Base-by-base conservation (phyloP, 2,329 filamentous ascomycete species). In the Dothidotthia symphoricarpi region DNA sequence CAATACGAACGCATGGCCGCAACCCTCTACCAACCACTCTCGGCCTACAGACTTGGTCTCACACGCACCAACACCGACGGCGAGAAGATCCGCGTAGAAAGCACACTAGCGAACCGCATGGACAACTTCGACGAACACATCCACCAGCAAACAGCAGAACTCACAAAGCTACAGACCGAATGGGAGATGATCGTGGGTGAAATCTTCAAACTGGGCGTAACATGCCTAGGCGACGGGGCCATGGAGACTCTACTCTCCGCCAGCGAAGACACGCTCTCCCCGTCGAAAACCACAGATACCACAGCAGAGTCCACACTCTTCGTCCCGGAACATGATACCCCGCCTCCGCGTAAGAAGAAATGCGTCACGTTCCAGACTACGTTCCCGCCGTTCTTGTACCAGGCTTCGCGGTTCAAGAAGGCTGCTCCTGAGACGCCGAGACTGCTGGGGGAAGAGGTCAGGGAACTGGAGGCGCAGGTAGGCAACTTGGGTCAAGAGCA, bases 161-260 rank as follows among this genome's bases (percentile, higher is more conserved):
- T 66, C 4, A 28, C 39, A 9, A 34, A 30, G 8, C 28, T 67
- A 22, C 47, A 58, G 13, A 42, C 30, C 8, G 37, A 55, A 19
- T 67, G 64, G 63, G 53, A 60, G 32, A 24, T 15, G 0, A 35
- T 57, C 2, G 40, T 59, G 3, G 53, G 53, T 14, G 59, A 66
- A 42, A 59, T 66, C 13, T 62, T 53, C 49, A 57, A 59, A 31
- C 27, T 57, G 3, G 60, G 61, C 6, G 34, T 48, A 0, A 32
- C 25, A 8, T 51, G 43, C 19, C 31, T 66, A 12, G 63, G 61
- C 3, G 39, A 60, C 28, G 38, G 39, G 3, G 31, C 17, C 0
- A 57, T 64, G 50, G 24, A 47, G 10, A 14, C 39, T 11, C 26
- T 64, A 12, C 32, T 62, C 9, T 43, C 54, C 16, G 30, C 39